These are phyloP conservation scores for Saccharomycopsis crataegensis DNA, from an alignment of 1,139 yeast species.

Conservation along the genomic window DNA sequence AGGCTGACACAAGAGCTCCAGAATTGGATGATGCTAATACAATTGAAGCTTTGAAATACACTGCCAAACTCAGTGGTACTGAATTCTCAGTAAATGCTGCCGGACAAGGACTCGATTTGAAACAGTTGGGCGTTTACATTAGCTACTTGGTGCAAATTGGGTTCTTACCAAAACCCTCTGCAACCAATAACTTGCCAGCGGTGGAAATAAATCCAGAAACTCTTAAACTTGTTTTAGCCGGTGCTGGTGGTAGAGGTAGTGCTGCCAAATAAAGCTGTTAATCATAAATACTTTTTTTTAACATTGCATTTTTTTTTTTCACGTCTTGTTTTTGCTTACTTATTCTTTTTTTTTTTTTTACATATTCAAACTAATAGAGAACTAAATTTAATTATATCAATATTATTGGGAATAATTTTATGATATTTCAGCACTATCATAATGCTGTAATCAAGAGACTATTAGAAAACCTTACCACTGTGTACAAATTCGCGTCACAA, in stretches of 20 bases:
- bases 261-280: constrained; percentile 23
- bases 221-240: constrained; percentile 56
- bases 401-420: no score
- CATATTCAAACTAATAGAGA: no score
- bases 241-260: constrained; percentile 81
- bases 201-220: constrained; percentile 52
- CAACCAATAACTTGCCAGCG: constrained; percentile 42
- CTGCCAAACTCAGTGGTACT: constrained; percentile 28
- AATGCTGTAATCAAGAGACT: no score
- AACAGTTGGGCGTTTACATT: constrained; percentile 67
- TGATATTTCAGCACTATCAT: no score
- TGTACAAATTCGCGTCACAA: no score
- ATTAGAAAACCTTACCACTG: no score
- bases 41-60: constrained; percentile 50
- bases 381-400: no score
- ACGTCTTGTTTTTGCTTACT: neutral
- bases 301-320: neutral
- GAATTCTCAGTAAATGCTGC: neutral
- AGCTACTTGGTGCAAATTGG: constrained; percentile 75
- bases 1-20: constrained; percentile 88
- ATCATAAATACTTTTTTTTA: neutral
- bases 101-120: constrained; percentile 66
- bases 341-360: neutral
- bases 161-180: constrained; percentile 58
- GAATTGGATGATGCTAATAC: constrained; percentile 88